A percentile compares a stretch with the other conserved stretches of the same genome.
Evolutionary conservation across 2,329 filamentous ascomycete species (phyloP).

Genomic region (Alternaria sp.): DNA sequence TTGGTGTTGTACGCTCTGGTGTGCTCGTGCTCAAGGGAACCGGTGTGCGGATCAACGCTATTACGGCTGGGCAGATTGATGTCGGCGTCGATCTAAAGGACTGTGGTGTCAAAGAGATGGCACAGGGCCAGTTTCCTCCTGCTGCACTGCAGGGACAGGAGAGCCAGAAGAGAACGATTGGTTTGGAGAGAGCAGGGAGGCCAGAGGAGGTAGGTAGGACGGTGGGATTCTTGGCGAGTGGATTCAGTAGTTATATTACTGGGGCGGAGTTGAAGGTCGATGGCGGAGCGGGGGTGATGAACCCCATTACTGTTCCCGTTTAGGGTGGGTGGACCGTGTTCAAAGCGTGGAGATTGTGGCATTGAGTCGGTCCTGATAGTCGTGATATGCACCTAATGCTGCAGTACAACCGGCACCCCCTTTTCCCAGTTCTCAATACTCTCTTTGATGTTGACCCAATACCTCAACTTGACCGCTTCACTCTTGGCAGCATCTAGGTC

Average conservation of each 20-base stretch:
- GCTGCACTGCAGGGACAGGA: constrained; percentile 61
- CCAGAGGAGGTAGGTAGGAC: constrained; percentile 68
- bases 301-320: constrained; percentile 51
- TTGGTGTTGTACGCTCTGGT: constrained; percentile 68
- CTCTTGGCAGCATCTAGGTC: constrained; percentile 72
- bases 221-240: constrained; percentile 69
- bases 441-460: constrained; percentile 90
- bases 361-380: background rate
- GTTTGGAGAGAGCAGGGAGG: constrained; percentile 65
- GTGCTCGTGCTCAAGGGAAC: constrained; percentile 66
- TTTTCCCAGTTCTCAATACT: constrained; percentile 85
- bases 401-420: constrained; percentile 69
- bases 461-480: constrained; percentile 81
- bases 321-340: constrained; percentile 5
- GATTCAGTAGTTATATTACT: constrained; percentile 70
- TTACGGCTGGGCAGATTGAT: constrained; percentile 59
- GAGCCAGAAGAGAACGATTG: constrained; percentile 62
- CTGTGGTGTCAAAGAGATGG: constrained; percentile 48
- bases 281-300: constrained; percentile 62
- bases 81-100: constrained; percentile 58
- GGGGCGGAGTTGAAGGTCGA: constrained; percentile 70
- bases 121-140: constrained; percentile 65
- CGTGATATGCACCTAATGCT: constrained; percentile 55
- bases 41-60: constrained; percentile 67
- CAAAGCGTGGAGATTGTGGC: background rate